These are phyloP conservation scores for Coccomyxa subellipsoidea DNA, from an alignment of 163 green algal species.

Conservation along the genomic window DNA sequence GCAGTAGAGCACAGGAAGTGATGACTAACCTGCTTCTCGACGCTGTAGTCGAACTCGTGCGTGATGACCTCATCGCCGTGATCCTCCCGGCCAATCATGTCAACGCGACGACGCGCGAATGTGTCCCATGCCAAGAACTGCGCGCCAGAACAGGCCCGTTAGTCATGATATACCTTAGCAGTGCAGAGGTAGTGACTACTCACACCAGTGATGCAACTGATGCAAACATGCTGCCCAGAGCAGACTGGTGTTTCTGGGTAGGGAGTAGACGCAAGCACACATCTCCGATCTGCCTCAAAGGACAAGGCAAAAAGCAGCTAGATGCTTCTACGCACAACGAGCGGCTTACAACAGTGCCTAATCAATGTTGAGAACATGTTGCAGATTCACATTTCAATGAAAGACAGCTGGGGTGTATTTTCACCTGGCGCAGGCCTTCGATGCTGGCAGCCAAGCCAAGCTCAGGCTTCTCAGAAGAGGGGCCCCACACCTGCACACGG, in stretches of 20 bases:
- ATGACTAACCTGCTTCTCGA: constrained; percentile 27
- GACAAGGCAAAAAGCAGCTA: too few species aligned
- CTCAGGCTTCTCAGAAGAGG: constrained; percentile 27
- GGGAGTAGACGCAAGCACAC: too few species aligned
- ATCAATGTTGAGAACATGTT: background rate
- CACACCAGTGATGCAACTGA: too few species aligned
- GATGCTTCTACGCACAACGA: too few species aligned
- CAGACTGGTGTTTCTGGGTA: too few species aligned
- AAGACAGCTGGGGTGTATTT: background rate
- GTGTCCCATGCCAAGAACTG: constrained; percentile 53
- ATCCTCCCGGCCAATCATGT: constrained; percentile 41
- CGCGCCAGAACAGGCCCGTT: too few species aligned
- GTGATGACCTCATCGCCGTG: constrained; percentile 39
- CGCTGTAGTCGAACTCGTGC: constrained; percentile 45
- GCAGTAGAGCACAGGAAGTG: background rate
- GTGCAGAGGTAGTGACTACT: too few species aligned
- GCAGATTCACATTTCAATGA: too few species aligned
- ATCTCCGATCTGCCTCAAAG: too few species aligned
- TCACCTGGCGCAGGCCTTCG: constrained; percentile 33
- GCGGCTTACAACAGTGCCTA: too few species aligned
- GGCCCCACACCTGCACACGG: constrained; percentile 33
- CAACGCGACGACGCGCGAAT: constrained; percentile 30
- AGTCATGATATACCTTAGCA: too few species aligned
- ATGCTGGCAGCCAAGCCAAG: constrained; percentile 30
- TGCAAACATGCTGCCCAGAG: too few species aligned